Evolutionary conservation across 73 alveolate genomes (phyloP), one percentile per base, ranked within the genome.

Genomic region (Tetrahymena malaccensis): DNA sequence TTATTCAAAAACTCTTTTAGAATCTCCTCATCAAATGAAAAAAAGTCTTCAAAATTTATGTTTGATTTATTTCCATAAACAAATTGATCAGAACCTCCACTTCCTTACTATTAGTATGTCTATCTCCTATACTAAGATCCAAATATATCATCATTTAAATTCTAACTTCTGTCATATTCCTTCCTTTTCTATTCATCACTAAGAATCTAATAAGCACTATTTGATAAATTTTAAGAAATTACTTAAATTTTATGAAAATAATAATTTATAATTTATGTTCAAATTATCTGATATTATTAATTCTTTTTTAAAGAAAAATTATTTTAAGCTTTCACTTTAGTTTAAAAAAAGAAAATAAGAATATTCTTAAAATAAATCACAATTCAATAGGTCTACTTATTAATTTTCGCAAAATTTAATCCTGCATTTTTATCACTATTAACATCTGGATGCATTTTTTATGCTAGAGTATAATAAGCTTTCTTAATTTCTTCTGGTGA

Each of bases 371-470:
- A 70, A n/a, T 70, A 27, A 70, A 31, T 70, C 83, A 31, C 37
- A 5, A 70, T 70, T 31, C 34, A 70, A 70, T 70, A 70, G 89
- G 89, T 70, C 89, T 96, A 96, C 96, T 95, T 95, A 95, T 97
- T 98, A 17, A 98, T 97, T 93, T 97, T 98, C 44, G 98, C 99
- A 89, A 98, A 98, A 93, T 98, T 98, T 94, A 96, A 99, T 96
- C 97, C 98, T 15, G 99, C 99, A 84, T 97, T 99, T 38, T 95
- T 95, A 22, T 94, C 93, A 33, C 93, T 94, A 96, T 98, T 98
- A 50, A 98, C 98, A 97, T 98, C 99, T 31, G 99, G 99, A 93
- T 98, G 99, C 94, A 96, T 98, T 94, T 97, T 96, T 93, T 97
- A 96, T 0, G 99, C 99, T 58, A 97, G 94, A 94, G 96, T 96